Evolutionary conservation across 2,329 filamentous ascomycete genomes (phyloP).

Genomic region (Scolecobasidium constrictum): DNA sequence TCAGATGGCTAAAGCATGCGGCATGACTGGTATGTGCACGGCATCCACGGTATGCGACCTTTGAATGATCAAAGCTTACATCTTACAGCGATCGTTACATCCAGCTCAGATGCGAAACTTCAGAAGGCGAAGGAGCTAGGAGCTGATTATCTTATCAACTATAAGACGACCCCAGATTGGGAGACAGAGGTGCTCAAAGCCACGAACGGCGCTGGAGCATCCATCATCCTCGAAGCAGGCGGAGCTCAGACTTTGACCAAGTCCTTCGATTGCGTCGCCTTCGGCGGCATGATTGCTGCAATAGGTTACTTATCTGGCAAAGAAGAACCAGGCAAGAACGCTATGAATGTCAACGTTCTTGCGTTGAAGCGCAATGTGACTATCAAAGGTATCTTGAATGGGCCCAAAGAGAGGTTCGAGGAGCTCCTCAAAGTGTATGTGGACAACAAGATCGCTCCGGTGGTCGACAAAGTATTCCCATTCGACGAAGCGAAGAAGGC

Average conservation of each 20-base stretch:
- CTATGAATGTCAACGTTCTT: conserved; percentile 7
- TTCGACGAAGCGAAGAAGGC: conserved; percentile 42
- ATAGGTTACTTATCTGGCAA: conserved; percentile 44
- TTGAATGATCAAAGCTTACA: too few relatives aligned
- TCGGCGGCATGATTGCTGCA: conserved; percentile 44
- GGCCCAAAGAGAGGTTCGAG: conserved; percentile 43
- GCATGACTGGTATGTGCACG: conserved; percentile 37
- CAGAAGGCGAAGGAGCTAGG: conserved; percentile 43
- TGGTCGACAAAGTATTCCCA: conserved; percentile 47
- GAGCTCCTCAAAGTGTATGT: conserved; percentile 51
- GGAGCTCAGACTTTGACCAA: conserved; percentile 26
- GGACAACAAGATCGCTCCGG: conserved; percentile 46
- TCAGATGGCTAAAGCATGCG: conserved; percentile 38
- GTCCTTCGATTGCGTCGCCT: conserved; percentile 40
- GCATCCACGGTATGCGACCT: neutral
- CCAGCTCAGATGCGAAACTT: conserved; percentile 37
- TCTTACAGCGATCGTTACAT: conserved; percentile 32
- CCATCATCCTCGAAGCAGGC: conserved; percentile 56
- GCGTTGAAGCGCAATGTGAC: conserved; percentile 9
- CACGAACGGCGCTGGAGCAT: conserved; percentile 44
- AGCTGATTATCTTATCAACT: conserved; percentile 46
- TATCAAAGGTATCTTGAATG: conserved; percentile 47
- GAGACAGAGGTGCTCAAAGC: conserved; percentile 41
- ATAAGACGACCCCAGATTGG: conserved; percentile 34
- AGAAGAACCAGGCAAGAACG: conserved; percentile 5